These are phyloP conservation scores for Phoma sp. DNA, from an alignment of 2,329 filamentous ascomycete genomes.

Conservation along the genomic window DNA sequence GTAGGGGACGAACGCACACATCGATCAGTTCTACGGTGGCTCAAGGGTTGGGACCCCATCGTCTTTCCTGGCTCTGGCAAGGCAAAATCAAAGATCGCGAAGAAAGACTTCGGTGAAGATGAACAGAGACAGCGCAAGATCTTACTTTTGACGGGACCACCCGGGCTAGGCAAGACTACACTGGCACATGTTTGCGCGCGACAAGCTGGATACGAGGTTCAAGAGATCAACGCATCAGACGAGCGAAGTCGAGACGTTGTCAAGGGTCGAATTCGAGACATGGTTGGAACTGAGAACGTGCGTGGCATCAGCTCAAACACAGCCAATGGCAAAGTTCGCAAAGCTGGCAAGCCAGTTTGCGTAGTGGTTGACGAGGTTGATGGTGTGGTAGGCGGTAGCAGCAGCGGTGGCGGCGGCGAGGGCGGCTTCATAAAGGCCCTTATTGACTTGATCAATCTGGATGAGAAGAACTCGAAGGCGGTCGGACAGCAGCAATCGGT, in stretches of 20 bases:
- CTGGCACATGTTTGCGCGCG: conserved; percentile 93
- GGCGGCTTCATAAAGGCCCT: conserved; percentile 95
- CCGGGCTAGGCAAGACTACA: conserved; percentile 94
- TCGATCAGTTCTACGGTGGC: conserved; percentile 85
- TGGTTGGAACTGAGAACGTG: conserved; percentile 92
- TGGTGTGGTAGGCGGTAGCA: conserved; percentile 81
- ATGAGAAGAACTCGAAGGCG: conserved; percentile 76
- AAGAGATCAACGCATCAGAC: conserved; percentile 98
- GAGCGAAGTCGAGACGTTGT: conserved; percentile 91
- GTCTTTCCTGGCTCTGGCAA: conserved; percentile 83
- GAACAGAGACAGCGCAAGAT: conserved; percentile 87
- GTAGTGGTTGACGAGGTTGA: conserved; percentile 97
- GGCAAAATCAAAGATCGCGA: conserved; percentile 59
- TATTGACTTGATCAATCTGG: conserved; percentile 85
- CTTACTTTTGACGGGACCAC: conserved; percentile 86
- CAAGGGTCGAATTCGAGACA: conserved; percentile 87
- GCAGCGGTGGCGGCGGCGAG: conserved; percentile 73
- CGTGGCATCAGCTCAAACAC: conserved; percentile 69
- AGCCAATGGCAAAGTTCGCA: conserved; percentile 65
- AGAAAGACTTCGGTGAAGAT: conserved; percentile 62
- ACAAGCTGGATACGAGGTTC: conserved; percentile 93
- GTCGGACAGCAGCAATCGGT: conserved; percentile 45
- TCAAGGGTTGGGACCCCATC: conserved; percentile 91
- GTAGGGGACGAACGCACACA: conserved; percentile 96
- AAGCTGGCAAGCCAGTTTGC: conserved; percentile 84